Base-by-base conservation (phyloP, 2,329 filamentous ascomycete genomes). In the Aaosphaeria pasadenensis region DNA sequence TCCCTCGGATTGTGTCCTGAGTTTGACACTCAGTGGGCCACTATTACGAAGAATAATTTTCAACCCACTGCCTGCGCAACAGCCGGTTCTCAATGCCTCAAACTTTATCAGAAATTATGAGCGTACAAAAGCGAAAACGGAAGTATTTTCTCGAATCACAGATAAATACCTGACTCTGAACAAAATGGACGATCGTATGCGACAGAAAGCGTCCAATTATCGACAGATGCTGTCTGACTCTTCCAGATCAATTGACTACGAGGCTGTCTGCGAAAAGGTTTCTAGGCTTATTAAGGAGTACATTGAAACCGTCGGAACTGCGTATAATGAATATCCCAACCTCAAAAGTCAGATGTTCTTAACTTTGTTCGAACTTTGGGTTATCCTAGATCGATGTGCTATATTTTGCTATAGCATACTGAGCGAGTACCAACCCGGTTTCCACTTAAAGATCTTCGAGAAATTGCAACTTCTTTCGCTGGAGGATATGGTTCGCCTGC, bases 341-440 rank as follows among this genome's bases (percentile, higher is more conserved):
- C 72, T 78, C 28, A 77, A 74, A 53, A 83, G 82, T 30, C 48
- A 65, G 0, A 74, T 80, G 55, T 62, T 86, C 0, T 70, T 88
- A 1, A 74, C 69, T 6, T 39, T 82, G 0, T 75, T 87, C 58
- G 77, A 82, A 43, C 53, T 84, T 0, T 88, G 84, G 84, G 60
- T 78, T 3, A 56, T 61, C 1, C 74, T 86, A 60, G 85, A 88
- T 51, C 56, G 67, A 7, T 63, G 59, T n/a, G 76, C 78, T 0
- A 63, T 72, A 0, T 7, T 40, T 0, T 50, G 52, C 0, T 81
- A 72, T 42, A 76, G 77, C 0, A 59, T 86, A 0, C 63, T 88
- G 0, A 30, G 43, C 0, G 65, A 80, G 0, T 84, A 78, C 45
- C 70, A 78, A 9, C 80, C 83, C 0, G 67, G 71, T 0, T 79